Conservation (phyloP, 2,329 filamentous ascomycete genomes). For the Beauveria scarabaeidicola region DNA sequence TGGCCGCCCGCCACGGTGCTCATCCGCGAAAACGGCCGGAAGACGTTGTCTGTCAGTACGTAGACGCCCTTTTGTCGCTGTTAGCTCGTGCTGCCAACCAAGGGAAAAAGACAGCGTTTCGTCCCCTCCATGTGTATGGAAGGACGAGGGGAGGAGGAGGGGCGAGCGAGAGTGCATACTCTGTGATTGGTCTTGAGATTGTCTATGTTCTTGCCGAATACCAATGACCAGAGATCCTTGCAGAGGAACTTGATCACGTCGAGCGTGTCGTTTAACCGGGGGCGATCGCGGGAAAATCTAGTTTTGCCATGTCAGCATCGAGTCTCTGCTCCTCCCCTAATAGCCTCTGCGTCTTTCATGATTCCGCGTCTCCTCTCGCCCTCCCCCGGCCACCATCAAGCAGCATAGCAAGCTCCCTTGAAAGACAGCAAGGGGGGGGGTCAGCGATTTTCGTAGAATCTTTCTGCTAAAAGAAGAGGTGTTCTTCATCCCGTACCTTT, state of each 20-base stretch:
- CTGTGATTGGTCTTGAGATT: slow-evolving; percentile 98
- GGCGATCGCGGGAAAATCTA: slow-evolving; percentile 74
- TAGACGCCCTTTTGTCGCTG: slow-evolving; percentile 64
- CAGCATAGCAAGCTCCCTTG: not conserved
- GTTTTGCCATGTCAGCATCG: not conserved
- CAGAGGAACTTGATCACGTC: slow-evolving; percentile 98
- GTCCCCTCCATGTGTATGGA: too few relatives aligned
- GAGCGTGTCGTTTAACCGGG: slow-evolving; percentile 83
- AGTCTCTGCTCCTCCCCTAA: too few relatives aligned
- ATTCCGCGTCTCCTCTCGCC: too few relatives aligned
- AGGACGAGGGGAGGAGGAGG: too few relatives aligned
- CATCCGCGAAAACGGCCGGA: slow-evolving; percentile 84
- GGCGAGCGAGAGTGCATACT: slow-evolving; percentile 34
- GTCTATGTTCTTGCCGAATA: slow-evolving; percentile 96
- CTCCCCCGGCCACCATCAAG: too few relatives aligned
- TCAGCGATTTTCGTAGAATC: not conserved
- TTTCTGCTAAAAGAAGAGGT: too few relatives aligned
- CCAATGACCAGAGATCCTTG: slow-evolving; percentile 92
- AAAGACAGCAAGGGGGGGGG: not conserved
- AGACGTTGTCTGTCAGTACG: slow-evolving; percentile 86
- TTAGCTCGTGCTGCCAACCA: not conserved
- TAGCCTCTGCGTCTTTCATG: too few relatives aligned
- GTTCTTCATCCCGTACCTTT: slow-evolving; percentile 52
- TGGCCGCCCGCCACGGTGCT: slow-evolving; percentile 70
- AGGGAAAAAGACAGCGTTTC: not conserved